Evolutionary conservation across 78 protist genomes (phyloP), one percentile per base, ranked within the genome.

Genomic region (slime mould (Dictyostelium discoideum)): DNA sequence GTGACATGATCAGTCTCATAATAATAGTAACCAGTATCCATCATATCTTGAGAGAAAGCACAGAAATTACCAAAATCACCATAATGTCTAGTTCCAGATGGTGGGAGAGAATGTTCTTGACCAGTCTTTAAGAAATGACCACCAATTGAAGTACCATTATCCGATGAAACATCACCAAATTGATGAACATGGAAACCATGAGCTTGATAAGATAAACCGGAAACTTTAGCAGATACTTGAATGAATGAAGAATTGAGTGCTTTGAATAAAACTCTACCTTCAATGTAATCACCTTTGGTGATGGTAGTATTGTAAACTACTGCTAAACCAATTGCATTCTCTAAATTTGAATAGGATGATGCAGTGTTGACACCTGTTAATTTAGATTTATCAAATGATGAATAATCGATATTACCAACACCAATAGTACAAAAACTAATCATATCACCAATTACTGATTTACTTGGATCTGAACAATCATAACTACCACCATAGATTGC

Each of bases 41-140:
- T 74, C 48, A 37, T 37, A 16, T 74, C 82, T 37, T 32, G 57
- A 14, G 20, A 14, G 69, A 67, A 85, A 9, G 44, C 63, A 24
- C 92, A 85, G 37, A 85, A 40, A 50, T 85, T 85, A 54, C 92
- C 92, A 16, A 86, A 22, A 74, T 89, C 94, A 72, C 94, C 94
- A 14, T 5, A 16, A n/a, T 88, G 84, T 65, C 93, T 84, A 16
- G 48, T 67, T 32, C 5, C 18, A 39, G 48, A 18, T 14, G 65
- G 65, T 60, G 85, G 88, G 9, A 83, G 40, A 16, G 22, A n/a
- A 40, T 89, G 94, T 4, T 2, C 10, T 72, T 89, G 94, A 18
- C 40, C 57, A 26, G 48, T 26, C 16, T 16, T 24, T 39, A 26
- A 32, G 76, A 63, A 89, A 46, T 89, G 94, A 22, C 85, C 86